phyloP scores from a whole-genome alignment of 495 filamentous ascomycete species.

The Annulohypoxylon maeteangense region DNA sequence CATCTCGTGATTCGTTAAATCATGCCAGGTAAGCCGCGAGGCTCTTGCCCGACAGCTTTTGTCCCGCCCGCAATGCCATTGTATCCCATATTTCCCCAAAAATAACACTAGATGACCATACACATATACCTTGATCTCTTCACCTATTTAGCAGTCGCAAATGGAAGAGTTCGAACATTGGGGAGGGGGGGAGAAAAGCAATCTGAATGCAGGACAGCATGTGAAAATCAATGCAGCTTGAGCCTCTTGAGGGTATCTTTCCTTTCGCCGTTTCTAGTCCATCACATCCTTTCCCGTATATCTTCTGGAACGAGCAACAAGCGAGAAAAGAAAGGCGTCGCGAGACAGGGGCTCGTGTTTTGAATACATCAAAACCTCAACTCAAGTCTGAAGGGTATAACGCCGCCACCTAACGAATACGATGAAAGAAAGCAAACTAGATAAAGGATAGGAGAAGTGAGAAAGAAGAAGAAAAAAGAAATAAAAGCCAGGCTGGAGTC shows the following conservation, averaged over 20 bases:
- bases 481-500: neutral
- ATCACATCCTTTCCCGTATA: conserved; percentile 22
- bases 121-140: conserved; percentile 5
- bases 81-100: conserved; percentile 23
- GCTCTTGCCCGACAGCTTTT: conserved; percentile 29
- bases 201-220: conserved; percentile 25
- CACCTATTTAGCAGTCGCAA: conserved; percentile 2
- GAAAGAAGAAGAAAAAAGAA: neutral
- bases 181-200: conserved; percentile 12
- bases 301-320: conserved; percentile 16
- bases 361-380: conserved; percentile 25
- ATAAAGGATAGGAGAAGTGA: too few relatives aligned
- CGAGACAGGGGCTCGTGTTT: conserved; percentile 26
- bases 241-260: conserved; percentile 37
- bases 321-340: conserved; percentile 19
- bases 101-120: conserved; percentile 7
- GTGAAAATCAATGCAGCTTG: conserved; percentile 24
- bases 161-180: conserved; percentile 2
- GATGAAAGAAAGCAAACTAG: neutral
- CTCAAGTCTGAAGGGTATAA: conserved; percentile 11
- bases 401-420: neutral
- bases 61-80: conserved; percentile 23
- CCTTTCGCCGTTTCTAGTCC: conserved; percentile 33
- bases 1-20: conserved; percentile 41
- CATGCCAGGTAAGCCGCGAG: conserved; percentile 37